Evolutionary conservation across 2,329 filamentous ascomycete genomes (phyloP), one percentile per base, ranked within the genome.

Genomic region (Knufia petricola): DNA sequence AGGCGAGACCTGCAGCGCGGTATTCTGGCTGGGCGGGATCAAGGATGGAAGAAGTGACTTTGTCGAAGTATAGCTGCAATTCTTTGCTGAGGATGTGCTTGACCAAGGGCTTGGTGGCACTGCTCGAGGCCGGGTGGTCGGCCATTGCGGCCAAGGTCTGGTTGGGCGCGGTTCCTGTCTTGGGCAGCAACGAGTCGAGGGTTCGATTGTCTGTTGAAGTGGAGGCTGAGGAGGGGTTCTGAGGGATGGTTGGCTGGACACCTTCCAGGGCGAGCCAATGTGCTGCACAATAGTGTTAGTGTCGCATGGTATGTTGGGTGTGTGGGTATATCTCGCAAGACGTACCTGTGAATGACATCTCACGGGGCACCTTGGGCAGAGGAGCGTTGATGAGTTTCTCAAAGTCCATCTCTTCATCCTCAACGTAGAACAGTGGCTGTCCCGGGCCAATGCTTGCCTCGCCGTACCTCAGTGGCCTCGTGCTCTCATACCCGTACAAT

Each of bases 241-340:
- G 90, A 1, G 90, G 88, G 59, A 96, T 95, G 0, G 88, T 86
- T 1, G 92, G 92, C 64, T 98, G 90, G 23, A 96, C 92, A 51
- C 92, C 92, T 73, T 98, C 92, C 42, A 98, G 87, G 19, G 92
- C 89, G 52, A 96, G 81, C 90, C 92, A 98, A 68, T 98, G 92
- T 52, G 87, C 92, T 89, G 61, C 34, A 47, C 9, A 44, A 26
- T 32, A 31, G 2, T 32, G 17, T 31, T 7, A 23, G 17, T 12
- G n/a, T 42, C 13, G n/a, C n/a, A n/a, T n/a, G n/a, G n/a, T n/a
- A n/a, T n/a, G n/a, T n/a, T n/a, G n/a, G n/a, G n/a, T n/a, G n/a
- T n/a, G n/a, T n/a, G n/a, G n/a, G n/a, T n/a, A n/a, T n/a, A n/a
- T n/a, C n/a, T n/a, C n/a, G n/a, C n/a, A n/a, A n/a, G n/a, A 58